phyloP scores from a whole-genome alignment of 2,329 filamentous ascomycete genomes.

The Penicillium sp. region DNA sequence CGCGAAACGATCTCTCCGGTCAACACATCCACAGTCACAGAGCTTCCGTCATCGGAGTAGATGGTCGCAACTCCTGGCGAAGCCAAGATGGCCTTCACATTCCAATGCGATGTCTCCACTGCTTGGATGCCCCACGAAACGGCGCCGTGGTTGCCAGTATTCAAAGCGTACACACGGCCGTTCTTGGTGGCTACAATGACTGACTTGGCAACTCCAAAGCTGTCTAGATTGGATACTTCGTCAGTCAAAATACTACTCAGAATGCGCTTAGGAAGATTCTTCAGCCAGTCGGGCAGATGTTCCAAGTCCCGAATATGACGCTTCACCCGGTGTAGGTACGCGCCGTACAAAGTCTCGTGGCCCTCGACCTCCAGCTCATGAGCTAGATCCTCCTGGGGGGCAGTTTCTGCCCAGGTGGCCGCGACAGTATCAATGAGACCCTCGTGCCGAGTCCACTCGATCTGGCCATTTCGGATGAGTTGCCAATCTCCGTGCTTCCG shows the following conservation, averaged over 20 bases:
- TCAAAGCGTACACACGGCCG: constrained; percentile 75
- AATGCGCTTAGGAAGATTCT: constrained; percentile 66
- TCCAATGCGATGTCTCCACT: constrained; percentile 60
- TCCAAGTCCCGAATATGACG: constrained; percentile 78
- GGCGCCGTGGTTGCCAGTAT: constrained; percentile 70
- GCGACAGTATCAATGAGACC: constrained; percentile 75
- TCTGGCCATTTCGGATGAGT: constrained; percentile 76
- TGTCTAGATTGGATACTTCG: constrained; percentile 53
- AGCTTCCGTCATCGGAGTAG: constrained; percentile 61
- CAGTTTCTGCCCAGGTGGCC: constrained; percentile 76
- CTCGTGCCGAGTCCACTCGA: constrained; percentile 78
- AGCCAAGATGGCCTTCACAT: constrained; percentile 65
- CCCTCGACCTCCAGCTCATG: constrained; percentile 82
- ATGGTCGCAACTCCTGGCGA: constrained; percentile 60
- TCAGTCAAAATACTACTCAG: constrained; percentile 59
- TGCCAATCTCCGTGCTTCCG: constrained; percentile 70
- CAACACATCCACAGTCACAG: constrained; percentile 50
- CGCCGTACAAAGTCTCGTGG: constrained; percentile 72
- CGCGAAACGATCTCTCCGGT: constrained; percentile 43
- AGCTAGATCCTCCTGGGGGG: constrained; percentile 69
- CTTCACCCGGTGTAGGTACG: constrained; percentile 83
- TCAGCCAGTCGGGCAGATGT: constrained; percentile 68
- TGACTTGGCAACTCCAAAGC: constrained; percentile 86
- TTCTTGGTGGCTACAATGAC: constrained; percentile 75
- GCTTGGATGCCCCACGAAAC: constrained; percentile 73